Evolutionary conservation across 306 rosid genomes (phyloP), one percentile per base, ranked within the genome.

Genomic region (Vigna mungo): DNA sequence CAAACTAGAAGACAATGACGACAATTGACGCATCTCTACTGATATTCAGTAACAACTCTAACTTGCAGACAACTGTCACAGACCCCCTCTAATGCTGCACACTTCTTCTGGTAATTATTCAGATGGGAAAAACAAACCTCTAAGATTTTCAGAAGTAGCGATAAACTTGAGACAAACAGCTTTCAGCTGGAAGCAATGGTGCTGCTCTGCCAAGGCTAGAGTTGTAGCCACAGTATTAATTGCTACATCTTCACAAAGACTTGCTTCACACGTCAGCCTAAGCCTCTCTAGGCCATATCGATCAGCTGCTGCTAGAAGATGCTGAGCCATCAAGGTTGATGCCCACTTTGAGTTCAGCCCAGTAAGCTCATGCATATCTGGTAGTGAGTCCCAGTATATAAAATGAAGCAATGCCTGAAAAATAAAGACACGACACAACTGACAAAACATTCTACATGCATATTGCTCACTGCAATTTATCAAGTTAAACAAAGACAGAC

Each of bases 251-350:
- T 86, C 82, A 76, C 93, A 91, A 4, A 93, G 93, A 72, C 62
- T 84, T 9, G 88, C 85, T 83, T 93, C 96, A 37, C 93, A 86
- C 62, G 85, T 84, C 79, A 88, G 80, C 85, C 90, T 83, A 41
- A 93, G 91, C 85, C 96, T 90, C 79, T 91, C 98, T 20, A 91
- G 76, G 78, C 90, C 94, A 83, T 93, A 91, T 16, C 89, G 84
- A 80, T 90, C 96, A 23, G 98, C 94, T 75, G 98, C 98, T n/a
- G 98, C 96, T 34, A 93, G 91, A 84, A 93, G 85, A 89, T 93
- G 98, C 83, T 91, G 98, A 53, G 91, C 85, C 95, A 93, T 88
- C 84, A 93, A 78, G 60, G 93, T 91, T 54, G 89, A 84, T 79
- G 91, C 90, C 86, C 92, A 86, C 76, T 85, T 88, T 6, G 93